Percentiles rank a stretch among this genome's conserved stretches.
Conservation (phyloP, 164 flowering plant genomes). For the Vitis rupestris region DNA sequence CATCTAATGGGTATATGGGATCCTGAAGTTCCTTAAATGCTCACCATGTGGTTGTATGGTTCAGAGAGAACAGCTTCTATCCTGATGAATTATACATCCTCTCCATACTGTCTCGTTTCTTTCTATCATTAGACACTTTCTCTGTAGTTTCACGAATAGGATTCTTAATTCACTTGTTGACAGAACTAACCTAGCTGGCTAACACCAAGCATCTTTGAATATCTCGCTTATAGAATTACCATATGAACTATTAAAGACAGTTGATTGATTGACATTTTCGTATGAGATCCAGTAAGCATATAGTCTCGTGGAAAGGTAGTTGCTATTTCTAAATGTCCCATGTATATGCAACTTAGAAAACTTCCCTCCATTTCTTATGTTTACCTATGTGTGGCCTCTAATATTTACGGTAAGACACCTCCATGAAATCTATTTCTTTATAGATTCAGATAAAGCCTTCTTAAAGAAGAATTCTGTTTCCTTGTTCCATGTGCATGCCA, state of each 20-base stretch:
- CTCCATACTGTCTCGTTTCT: neutral
- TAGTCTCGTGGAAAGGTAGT: neutral
- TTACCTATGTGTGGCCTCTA: no score
- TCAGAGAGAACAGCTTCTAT: neutral
- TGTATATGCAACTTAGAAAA: no score
- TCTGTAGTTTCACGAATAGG: neutral
- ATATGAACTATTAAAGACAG: neutral
- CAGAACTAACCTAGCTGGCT: conserved; percentile 7
- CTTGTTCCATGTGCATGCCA: no score
- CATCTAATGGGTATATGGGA: neutral
- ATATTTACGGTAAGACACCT: no score
- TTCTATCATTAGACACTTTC: neutral
- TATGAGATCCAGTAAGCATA: neutral
- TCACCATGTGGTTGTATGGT: neutral
- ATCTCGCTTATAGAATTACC: neutral
- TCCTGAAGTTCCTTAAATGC: conserved; percentile 2
- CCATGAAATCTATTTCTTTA: no score
- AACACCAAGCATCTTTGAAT: neutral
- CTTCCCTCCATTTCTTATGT: no score
- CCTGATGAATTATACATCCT: neutral
- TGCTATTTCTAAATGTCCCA: no score
- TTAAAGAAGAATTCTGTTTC: no score
- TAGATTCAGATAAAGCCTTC: no score
- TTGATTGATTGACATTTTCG: neutral
- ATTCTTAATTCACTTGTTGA: conserved; percentile 10